Evolutionary conservation across 768 basidiomycete genomes (phyloP).

Genomic region (Psilocybe cyanescens): DNA sequence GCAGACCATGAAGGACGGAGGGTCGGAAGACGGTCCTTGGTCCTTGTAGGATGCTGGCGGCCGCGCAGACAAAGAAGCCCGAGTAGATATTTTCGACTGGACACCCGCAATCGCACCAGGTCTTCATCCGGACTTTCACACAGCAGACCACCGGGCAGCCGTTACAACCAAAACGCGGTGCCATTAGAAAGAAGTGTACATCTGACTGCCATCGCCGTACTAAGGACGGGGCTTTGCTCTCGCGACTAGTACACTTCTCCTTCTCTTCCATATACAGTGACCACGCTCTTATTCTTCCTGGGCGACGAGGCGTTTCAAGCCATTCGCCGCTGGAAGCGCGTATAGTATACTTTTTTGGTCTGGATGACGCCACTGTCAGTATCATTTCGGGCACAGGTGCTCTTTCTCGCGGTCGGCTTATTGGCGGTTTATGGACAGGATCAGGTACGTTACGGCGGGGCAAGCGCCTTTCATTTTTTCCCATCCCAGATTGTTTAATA

Average conservation of each 20-base stretch:
- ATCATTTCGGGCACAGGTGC: not conserved
- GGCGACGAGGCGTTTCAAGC: not conserved
- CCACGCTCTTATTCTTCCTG: not conserved
- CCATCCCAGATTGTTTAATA: not conserved
- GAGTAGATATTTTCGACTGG: too few relatives aligned
- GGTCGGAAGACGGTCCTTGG: too few relatives aligned
- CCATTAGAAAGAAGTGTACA: not conserved
- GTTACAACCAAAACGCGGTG: not conserved
- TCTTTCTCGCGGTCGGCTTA: not conserved
- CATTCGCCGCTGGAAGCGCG: not conserved
- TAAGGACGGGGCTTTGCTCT: not conserved
- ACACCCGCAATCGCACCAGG: not conserved
- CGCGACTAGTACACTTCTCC: not conserved
- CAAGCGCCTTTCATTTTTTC: not conserved
- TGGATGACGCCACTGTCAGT: not conserved
- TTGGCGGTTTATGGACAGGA: slow-evolving; percentile 12
- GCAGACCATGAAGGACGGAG: too few relatives aligned
- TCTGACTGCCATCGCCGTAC: not conserved
- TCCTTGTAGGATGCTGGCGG: too few relatives aligned
- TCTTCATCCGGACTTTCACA: not conserved
- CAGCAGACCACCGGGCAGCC: not conserved
- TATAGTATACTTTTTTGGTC: not conserved
- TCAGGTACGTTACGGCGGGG: slow-evolving; percentile 10
- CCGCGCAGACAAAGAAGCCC: too few relatives aligned
- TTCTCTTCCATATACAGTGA: not conserved